A percentile compares a stretch with the other conserved stretches of the same genome.
These are phyloP conservation scores for Nelumbo lutea DNA, from an alignment of 164 flowering plant genomes.

Conservation along the genomic window DNA sequence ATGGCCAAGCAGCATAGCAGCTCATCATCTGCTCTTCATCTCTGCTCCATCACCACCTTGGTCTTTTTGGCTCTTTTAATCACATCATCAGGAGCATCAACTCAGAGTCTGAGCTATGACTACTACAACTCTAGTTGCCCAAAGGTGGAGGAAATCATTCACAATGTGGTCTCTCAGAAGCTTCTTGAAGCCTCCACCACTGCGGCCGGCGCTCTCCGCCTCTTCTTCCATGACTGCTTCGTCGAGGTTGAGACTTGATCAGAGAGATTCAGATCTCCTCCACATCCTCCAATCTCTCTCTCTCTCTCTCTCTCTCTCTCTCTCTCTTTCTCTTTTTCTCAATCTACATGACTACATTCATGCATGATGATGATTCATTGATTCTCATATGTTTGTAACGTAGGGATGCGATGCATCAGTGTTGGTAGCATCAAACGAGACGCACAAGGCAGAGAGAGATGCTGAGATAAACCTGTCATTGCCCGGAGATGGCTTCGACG, in stretches of 20 bases:
- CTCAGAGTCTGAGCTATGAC: conserved; percentile 11
- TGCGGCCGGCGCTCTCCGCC: conserved; percentile 22
- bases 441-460: conserved; percentile 64
- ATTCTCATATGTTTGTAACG: background rate
- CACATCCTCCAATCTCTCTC: background rate
- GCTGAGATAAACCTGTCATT: conserved; percentile 67
- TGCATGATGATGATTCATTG: background rate
- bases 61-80: background rate
- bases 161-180: conserved; percentile 22
- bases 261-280: background rate
- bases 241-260: conserved; percentile 11
- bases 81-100: background rate
- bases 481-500: conserved; percentile 83
- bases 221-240: conserved; percentile 30
- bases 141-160: conserved; percentile 19
- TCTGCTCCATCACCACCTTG: background rate
- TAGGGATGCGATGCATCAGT: conserved; percentile 70
- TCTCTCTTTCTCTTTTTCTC: background rate
- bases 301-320: background rate
- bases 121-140: conserved; percentile 22
- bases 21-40: background rate
- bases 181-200: conserved; percentile 15
- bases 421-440: conserved; percentile 49
- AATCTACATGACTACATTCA: background rate
- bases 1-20: background rate